Evolutionary conservation across 108 stramenopile genomes (phyloP), one percentile per base, ranked within the genome.

Genomic region (Fragilaria crotonensis): DNA sequence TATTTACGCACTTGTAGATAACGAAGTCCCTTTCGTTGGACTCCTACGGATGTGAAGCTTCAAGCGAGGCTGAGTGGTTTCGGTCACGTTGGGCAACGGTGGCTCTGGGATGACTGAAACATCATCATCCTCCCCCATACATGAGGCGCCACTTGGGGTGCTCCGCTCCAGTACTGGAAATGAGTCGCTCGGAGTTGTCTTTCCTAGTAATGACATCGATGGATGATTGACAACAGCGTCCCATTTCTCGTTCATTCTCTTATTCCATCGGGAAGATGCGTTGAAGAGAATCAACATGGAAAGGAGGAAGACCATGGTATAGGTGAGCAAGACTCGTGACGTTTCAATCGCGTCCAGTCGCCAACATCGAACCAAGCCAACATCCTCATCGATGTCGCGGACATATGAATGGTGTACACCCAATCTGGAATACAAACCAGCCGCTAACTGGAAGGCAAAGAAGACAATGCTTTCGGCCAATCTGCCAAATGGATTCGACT

Each of bases 261-360:
- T 41, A 7, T 41, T 41, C 36, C 11, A 41, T 41, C 36, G 36
- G 11, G 14, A 41, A 41, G 52, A 54, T 5, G 50, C 7, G 32
- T 56, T 71, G 56, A 72, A 75, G 25, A 76, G 45, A 22, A 70
- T 11, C 45, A 75, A 44, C 2, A 69, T 31, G 11, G 55, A 32
- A 30, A 75, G 51, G 3, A 80, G 61, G 46, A 75, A 75, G 23
- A 75, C 47, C 7, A 63, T 67, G 1, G 79, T 62, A 45, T 80
- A 60, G 45, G 62, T 62, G 29, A 75, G 59, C 2, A 75, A 45
- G 9, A 26, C 25, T 23, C 65, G 48, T 5, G 67, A 45, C 19
- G 68, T 69, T 50, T 22, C 48, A 58, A 67, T 72, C 26, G 74
- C 67, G 45, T 80, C 58, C 45, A 52, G 33, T 25, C 70, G 46